Evolutionary conservation across 2,329 filamentous ascomycete species (phyloP).

Genomic region (Sarocladium oryzae): DNA sequence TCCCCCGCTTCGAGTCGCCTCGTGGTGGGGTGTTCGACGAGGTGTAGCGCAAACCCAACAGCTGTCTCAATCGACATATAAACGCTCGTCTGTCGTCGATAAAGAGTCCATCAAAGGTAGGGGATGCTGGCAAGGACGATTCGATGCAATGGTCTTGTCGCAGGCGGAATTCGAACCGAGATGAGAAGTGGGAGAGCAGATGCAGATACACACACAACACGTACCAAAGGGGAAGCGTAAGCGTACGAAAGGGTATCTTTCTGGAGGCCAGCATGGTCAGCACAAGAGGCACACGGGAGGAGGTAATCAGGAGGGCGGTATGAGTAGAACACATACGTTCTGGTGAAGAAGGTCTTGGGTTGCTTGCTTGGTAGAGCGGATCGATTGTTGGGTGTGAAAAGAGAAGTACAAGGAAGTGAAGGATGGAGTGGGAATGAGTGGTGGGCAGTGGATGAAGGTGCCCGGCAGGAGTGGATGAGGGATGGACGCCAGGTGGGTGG

Average conservation of each 20-base stretch:
- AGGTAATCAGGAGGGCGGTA: too few relatives aligned
- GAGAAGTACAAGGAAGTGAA: constrained; percentile 9
- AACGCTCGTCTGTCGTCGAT: not conserved
- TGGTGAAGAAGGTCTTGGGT: not conserved
- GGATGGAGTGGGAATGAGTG: constrained; percentile 9
- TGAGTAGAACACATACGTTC: not conserved
- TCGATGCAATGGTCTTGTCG: not conserved
- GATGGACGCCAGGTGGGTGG: constrained; percentile 6
- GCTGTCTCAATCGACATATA: not conserved
- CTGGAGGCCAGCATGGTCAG: not conserved
- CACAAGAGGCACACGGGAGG: not conserved
- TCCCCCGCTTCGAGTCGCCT: constrained; percentile 1
- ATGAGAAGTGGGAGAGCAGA: not conserved
- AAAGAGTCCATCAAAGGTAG: not conserved
- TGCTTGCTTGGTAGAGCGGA: constrained; percentile 2
- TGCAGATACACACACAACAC: constrained; percentile 6
- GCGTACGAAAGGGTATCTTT: constrained; percentile 7
- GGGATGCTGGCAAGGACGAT: too few relatives aligned
- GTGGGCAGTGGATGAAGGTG: constrained; percentile 6
- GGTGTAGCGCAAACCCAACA: constrained; percentile 5
- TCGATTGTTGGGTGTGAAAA: constrained; percentile 8
- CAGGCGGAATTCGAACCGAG: not conserved
- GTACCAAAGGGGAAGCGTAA: constrained; percentile 7
- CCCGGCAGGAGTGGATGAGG: constrained; percentile 3
- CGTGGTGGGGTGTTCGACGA: constrained; percentile 6